phyloP scores from a whole-genome alignment of 345 rosid genomes.

The Rhodamnia argentea region DNA sequence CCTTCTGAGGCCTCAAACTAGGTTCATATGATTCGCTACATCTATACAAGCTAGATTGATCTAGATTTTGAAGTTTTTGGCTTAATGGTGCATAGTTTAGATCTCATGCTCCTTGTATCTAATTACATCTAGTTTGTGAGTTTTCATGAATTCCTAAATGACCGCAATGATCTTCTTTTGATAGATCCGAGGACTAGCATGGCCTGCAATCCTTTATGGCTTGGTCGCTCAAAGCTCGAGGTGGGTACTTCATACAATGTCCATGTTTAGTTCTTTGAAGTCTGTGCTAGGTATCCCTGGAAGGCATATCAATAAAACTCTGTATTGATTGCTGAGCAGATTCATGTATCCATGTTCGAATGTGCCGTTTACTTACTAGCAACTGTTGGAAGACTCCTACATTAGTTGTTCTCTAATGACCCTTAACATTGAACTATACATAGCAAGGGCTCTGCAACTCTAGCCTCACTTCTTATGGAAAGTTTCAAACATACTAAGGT shows the following conservation, averaged over 20 bases:
- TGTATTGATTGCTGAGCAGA: background rate
- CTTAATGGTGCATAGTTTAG: background rate
- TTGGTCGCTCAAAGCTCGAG: slow-evolving; percentile 98
- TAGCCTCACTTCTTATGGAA: background rate
- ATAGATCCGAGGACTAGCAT: slow-evolving; percentile 84
- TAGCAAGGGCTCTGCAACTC: background rate
- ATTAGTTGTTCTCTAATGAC: background rate
- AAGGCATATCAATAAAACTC: background rate
- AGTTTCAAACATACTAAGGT: background rate
- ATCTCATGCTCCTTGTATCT: background rate
- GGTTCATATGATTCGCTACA: background rate
- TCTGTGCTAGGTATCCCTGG: background rate
- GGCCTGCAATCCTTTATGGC: slow-evolving; percentile 92
- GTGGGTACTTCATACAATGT: slow-evolving; percentile 6
- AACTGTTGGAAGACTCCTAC: background rate
- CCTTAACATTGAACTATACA: background rate
- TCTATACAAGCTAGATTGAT: slow-evolving; percentile 17
- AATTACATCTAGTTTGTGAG: background rate
- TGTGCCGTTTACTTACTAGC: background rate
- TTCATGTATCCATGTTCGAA: background rate
- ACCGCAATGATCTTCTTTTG: slow-evolving; percentile 6
- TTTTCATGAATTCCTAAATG: background rate
- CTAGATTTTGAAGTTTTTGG: background rate
- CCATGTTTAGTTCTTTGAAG: background rate
- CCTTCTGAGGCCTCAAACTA: background rate